Conservation (phyloP, 257 asterid genomes). For the Echium plantagineum region DNA sequence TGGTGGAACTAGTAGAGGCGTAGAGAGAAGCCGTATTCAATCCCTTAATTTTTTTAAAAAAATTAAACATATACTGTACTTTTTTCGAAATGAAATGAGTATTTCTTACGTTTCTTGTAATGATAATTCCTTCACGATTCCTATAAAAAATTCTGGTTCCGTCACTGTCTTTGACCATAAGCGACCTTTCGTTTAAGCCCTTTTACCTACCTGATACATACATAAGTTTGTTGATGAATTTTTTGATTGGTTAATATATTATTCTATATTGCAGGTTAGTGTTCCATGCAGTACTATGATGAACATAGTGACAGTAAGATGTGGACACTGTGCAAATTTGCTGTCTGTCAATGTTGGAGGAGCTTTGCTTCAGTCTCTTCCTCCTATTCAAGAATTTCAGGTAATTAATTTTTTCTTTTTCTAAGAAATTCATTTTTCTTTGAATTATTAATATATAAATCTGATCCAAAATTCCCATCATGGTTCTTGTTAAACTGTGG, state of each 20-base stretch:
- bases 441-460: too few relatives aligned
- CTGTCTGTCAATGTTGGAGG: constrained; percentile 73
- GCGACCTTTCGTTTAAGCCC: background rate
- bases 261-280: constrained; percentile 55
- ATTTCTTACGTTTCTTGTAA: too few relatives aligned
- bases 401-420: too few relatives aligned
- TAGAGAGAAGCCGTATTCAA: too few relatives aligned
- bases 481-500: background rate
- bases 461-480: too few relatives aligned
- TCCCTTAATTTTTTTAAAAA: too few relatives aligned
- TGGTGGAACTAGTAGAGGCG: too few relatives aligned
- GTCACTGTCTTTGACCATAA: background rate
- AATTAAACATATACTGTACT: too few relatives aligned
- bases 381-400: constrained; percentile 74
- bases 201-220: constrained; percentile 11
- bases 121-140: too few relatives aligned
- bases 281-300: constrained; percentile 76
- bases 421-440: too few relatives aligned
- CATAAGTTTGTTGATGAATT: constrained; percentile 43
- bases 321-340: constrained; percentile 86
- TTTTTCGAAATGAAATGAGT: too few relatives aligned
- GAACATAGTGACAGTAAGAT: constrained; percentile 72
- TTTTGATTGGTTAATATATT: background rate
- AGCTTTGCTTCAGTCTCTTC: constrained; percentile 45
- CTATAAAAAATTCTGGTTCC: too few relatives aligned